These are phyloP conservation scores for Eucalyptus polyanthemos DNA, from an alignment of 345 rosid species.

Conservation along the genomic window DNA sequence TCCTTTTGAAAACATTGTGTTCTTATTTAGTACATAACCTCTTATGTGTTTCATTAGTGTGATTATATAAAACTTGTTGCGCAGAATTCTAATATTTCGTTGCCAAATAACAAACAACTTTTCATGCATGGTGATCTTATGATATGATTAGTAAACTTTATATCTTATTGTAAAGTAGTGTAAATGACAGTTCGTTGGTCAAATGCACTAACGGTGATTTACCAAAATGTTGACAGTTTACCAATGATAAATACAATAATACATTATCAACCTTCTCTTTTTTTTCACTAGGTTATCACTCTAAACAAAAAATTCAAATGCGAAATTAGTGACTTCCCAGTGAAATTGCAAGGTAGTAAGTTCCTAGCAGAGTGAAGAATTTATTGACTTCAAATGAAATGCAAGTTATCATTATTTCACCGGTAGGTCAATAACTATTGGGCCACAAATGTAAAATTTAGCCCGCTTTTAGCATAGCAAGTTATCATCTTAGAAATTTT, in stretches of 20 bases:
- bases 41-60: neutral
- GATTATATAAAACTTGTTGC: neutral
- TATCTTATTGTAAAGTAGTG: neutral
- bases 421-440: neutral
- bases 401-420: neutral
- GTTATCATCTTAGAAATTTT: neutral
- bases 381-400: neutral
- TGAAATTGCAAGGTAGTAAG: neutral
- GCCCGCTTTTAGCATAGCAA: neutral
- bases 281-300: neutral
- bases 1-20: neutral
- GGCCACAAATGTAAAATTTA: neutral
- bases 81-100: too few relatives aligned
- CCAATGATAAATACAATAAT: too few relatives aligned
- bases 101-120: neutral
- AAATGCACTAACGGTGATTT: neutral
- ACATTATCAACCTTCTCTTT: neutral
- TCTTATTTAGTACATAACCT: neutral
- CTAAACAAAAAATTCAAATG: neutral
- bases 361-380: neutral
- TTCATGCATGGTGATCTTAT: neutral
- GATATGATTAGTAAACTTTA: too few relatives aligned
- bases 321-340: neutral
- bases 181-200: rapidly evolving
- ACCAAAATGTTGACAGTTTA: too few relatives aligned